Conservation (phyloP, 306 rosid species). For the Sophora flavescens region DNA sequence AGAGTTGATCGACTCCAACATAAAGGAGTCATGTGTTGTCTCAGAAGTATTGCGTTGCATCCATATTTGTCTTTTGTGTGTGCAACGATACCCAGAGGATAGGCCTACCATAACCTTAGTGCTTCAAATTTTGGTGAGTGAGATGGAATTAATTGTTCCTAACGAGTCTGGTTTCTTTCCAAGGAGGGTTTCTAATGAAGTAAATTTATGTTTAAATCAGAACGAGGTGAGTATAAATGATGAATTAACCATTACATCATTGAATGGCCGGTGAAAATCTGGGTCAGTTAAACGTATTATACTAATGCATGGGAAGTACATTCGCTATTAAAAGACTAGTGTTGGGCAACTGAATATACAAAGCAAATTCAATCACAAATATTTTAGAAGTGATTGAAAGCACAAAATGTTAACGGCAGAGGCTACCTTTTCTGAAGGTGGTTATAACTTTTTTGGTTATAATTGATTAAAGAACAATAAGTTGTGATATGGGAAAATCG, state of each 20-base stretch:
- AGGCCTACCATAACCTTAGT: slow-evolving; percentile 40
- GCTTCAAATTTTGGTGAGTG: slow-evolving; percentile 47
- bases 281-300: not conserved
- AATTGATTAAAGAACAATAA: not conserved
- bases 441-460: too few species aligned
- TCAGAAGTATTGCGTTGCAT: too few species aligned
- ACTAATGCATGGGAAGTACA: not conserved
- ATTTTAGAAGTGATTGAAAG: not conserved
- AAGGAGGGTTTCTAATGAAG: not conserved
- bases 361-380: not conserved
- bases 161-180: slow-evolving; percentile 44
- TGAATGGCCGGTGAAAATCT: not conserved
- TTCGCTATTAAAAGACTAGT: too few species aligned
- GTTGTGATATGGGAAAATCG: not conserved
- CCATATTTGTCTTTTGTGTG: too few species aligned
- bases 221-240: slow-evolving; percentile 41
- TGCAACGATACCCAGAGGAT: slow-evolving; percentile 47
- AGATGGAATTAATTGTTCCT: slow-evolving; percentile 47
- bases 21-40: too few species aligned
- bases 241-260: not conserved
- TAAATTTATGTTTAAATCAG: slow-evolving; percentile 5
- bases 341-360: not conserved
- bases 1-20: too few species aligned
- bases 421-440: not conserved
- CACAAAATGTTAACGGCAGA: not conserved